Conservation (phyloP, 148 eudicot species). For the Amaranthus palmeri region DNA sequence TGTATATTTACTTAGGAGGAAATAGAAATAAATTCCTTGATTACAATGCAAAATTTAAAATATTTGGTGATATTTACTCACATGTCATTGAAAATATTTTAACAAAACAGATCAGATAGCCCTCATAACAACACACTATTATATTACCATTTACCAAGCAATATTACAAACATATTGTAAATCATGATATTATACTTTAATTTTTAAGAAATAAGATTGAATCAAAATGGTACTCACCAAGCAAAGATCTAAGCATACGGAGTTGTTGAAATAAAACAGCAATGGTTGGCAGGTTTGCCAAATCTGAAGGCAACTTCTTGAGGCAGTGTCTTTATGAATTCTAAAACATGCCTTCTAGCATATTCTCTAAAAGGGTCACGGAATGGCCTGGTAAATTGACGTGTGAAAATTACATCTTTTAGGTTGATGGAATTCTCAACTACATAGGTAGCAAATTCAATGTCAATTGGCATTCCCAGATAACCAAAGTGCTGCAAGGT, state of each 20-base stretch:
- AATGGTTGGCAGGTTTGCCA: not conserved
- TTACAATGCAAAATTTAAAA: no score
- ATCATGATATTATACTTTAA: no score
- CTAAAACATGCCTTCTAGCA: not conserved
- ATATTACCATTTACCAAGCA: no score
- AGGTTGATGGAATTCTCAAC: constrained; percentile 3
- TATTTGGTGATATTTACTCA: no score
- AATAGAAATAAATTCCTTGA: no score
- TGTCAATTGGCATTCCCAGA: not conserved
- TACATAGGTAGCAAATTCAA: not conserved
- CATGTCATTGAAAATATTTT: no score
- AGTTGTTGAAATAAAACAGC: not conserved
- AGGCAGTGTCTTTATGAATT: constrained; percentile 3
- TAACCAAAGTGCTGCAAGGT: not conserved
- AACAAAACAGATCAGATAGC: no score
- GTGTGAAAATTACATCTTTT: not conserved
- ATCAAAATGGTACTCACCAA: no score
- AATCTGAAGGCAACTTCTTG: not conserved
- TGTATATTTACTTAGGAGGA: no score
- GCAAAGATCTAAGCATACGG: not conserved
- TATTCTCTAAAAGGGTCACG: not conserved
- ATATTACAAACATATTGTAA: no score
- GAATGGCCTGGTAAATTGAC: not conserved
- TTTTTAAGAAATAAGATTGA: no score
- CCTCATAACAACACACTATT: no score